Base-by-base conservation (phyloP, 2,329 filamentous ascomycete species). In the Cladophialophora yegresii region DNA sequence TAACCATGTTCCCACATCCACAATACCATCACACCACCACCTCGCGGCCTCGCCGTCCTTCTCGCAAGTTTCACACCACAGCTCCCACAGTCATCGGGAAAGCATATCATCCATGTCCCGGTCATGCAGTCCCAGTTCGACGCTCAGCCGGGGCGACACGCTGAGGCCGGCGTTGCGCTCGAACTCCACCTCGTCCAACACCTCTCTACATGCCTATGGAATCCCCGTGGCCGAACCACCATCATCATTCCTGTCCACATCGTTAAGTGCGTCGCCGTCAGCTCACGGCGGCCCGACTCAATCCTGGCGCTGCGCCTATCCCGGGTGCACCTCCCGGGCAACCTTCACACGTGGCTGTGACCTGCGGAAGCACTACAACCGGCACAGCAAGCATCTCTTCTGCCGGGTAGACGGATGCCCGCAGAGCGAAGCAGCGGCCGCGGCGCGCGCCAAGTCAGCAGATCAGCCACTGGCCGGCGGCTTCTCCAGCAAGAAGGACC, bases 401-500 rank as follows among this genome's bases (percentile, higher is more conserved):
- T 87, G 85, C 73, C 82, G 84, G 4, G 79, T 85, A 63, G 77
- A 82, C 55, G 83, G 83, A 12, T 87, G 85, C 71, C 83, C 84
- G 12, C 83, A 87, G 70, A 71, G 70, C 20, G 70, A 71, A 54
- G 64, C 64, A 7, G 63, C 67, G 4, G 62, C 58, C 5, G 64
- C 65, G 3, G 62, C 65, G 12, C 63, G 61, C 8, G 64, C 68
- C 23, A 63, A 66, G 23, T 68, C 66, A 16, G 55, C 62, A 22
- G 66, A 70, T 43, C 67, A 66, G 36, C 78, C 83, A 9, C 78
- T 76, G 2, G 80, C 81, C 40, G 84, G 83, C 33, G 85, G 85
- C 0, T 87, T 87, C 72, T 86, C 84, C 6, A 85, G 83, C 71
- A 86, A 86, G 72, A 87, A 87, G 70, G 85, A 87, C 67, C 81